These are phyloP conservation scores for Rhodomyrtus tomentosa DNA, from an alignment of 345 rosid species.

Conservation along the genomic window DNA sequence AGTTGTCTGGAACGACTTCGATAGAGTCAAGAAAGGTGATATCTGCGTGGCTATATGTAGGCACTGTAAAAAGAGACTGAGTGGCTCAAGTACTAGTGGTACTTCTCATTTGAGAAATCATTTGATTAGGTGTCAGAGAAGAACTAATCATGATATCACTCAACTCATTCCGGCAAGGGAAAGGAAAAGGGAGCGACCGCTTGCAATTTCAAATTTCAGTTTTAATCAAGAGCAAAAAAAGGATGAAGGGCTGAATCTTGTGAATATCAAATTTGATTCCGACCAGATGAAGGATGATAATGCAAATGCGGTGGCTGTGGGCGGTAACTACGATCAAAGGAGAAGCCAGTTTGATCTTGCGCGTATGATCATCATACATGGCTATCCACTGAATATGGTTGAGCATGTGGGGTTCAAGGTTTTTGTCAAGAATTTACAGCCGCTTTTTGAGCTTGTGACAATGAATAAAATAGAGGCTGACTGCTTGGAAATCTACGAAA, in stretches of 20 bases:
- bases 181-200: constrained; percentile 44
- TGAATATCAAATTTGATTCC: constrained; percentile 41
- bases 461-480: constrained; percentile 48
- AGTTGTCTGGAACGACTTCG: constrained; percentile 86
- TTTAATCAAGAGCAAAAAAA: constrained; percentile 32
- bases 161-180: constrained; percentile 26
- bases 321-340: constrained; percentile 45
- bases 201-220: constrained; percentile 14
- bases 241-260: constrained; percentile 42
- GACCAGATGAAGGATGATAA: constrained; percentile 30
- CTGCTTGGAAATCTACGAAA: constrained; percentile 62
- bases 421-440: constrained; percentile 63
- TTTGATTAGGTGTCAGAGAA: constrained; percentile 62
- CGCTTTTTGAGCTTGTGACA: constrained; percentile 52
- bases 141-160: constrained; percentile 20
- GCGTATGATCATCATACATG: constrained; percentile 68
- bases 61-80: constrained; percentile 70
- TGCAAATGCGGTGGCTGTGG: constrained; percentile 4
- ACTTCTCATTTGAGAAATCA: constrained; percentile 83
- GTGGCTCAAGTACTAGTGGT: constrained; percentile 78
- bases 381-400: constrained; percentile 66
- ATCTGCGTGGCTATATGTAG: constrained; percentile 59
- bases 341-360: constrained; percentile 67
- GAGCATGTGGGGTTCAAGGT: constrained; percentile 65
- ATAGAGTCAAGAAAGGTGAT: constrained; percentile 64